phyloP scores from a whole-genome alignment of 495 filamentous ascomycete species.

The Aspergillus cavernicola region DNA sequence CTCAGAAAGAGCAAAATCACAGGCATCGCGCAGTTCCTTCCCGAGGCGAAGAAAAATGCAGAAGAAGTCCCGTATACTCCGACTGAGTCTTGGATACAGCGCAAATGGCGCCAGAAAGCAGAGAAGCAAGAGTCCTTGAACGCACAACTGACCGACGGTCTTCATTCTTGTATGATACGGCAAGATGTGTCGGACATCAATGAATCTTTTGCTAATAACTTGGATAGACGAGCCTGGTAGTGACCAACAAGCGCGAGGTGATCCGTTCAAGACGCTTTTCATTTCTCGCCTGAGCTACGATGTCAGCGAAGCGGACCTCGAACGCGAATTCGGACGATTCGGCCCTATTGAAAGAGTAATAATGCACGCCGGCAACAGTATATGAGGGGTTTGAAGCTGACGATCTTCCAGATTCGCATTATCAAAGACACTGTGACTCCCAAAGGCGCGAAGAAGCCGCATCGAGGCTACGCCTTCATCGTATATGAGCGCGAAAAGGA shows the following conservation, averaged over 20 bases:
- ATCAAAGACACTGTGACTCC: constrained; percentile 63
- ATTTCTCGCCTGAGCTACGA: constrained; percentile 87
- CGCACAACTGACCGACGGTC: constrained; percentile 61
- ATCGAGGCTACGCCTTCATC: constrained; percentile 93
- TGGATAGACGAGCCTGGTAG: constrained; percentile 61
- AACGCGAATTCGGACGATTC: constrained; percentile 91
- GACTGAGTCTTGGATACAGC: constrained; percentile 90
- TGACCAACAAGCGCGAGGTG: constrained; percentile 81
- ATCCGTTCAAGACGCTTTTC: constrained; percentile 93
- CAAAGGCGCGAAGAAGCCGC: constrained; percentile 77
- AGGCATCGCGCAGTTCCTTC: constrained; percentile 71
- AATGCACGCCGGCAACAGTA: not conserved
- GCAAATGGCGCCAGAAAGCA: constrained; percentile 68
- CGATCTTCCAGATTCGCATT: constrained; percentile 71
- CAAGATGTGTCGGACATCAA: not conserved
- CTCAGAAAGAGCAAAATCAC: constrained; percentile 62
- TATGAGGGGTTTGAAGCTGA: constrained; percentile 12
- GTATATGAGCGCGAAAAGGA: constrained; percentile 97
- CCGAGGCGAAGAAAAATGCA: constrained; percentile 64
- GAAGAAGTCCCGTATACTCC: constrained; percentile 71
- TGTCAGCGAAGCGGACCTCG: constrained; percentile 81
- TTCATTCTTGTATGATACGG: constrained; percentile 56
- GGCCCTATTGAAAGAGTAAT: constrained; percentile 87
- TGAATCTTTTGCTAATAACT: constrained; percentile 13
- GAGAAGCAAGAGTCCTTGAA: constrained; percentile 70